Conservation (phyloP, 345 rosid genomes). For the thale cress (Arabidopsis thaliana) region DNA sequence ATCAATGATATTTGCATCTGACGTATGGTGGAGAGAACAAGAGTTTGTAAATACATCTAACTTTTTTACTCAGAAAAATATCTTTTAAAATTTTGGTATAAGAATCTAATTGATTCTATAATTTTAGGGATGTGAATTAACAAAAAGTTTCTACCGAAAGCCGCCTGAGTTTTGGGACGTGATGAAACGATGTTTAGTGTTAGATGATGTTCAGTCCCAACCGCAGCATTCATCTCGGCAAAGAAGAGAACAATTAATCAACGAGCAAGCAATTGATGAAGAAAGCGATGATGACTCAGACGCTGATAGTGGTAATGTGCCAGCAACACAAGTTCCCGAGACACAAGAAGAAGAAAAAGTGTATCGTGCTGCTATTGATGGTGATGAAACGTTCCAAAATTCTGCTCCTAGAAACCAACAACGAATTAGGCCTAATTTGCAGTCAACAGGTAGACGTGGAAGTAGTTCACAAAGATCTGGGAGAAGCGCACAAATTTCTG, state of each 20-base stretch:
- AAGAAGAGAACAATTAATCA: neutral
- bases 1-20: no score
- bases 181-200: no score
- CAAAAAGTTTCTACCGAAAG: no score
- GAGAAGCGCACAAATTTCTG: no score
- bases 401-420: neutral
- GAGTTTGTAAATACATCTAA: no score
- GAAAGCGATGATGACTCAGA: neutral
- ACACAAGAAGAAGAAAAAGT: neutral
- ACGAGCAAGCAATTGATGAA: neutral
- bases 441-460: neutral
- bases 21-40: no score
- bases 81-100: no score
- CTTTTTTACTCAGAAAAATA: no score
- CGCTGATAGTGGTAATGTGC: neutral
- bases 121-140: no score
- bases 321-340: neutral
- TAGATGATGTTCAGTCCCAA: no score
- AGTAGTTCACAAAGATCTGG: neutral
- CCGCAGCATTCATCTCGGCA: neutral
- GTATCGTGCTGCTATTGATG: neutral
- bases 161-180: no score
- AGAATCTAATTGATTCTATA: no score
- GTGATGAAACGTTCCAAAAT: neutral
- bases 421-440: neutral